Conservation (phyloP, 1,284 basidiomycete genomes). For the Thecaphora frezii region DNA sequence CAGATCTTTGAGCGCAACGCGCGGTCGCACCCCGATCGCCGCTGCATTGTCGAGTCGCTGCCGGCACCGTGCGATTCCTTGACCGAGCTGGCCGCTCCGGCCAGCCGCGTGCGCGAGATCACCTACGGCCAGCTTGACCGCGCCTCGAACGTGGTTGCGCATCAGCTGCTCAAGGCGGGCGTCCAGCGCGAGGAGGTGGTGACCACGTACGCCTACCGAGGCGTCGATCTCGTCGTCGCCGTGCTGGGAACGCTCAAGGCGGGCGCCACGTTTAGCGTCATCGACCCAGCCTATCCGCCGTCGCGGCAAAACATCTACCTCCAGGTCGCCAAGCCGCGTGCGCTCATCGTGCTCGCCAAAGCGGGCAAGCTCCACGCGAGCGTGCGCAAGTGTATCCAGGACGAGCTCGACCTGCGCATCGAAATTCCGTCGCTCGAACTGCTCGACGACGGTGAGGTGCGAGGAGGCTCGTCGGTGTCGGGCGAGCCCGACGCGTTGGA, state of each 20-base stretch:
- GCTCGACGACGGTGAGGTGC: constrained; percentile 64
- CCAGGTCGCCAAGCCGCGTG: constrained; percentile 89
- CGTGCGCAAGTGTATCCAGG: constrained; percentile 81
- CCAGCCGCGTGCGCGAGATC: constrained; percentile 66
- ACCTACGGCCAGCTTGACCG: constrained; percentile 80
- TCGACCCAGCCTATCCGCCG: constrained; percentile 96
- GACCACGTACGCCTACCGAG: constrained; percentile 97
- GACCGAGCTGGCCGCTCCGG: constrained; percentile 70
- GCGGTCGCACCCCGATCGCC: constrained; percentile 44
- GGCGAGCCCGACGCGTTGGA: constrained; percentile 62
- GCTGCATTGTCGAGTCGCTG: constrained; percentile 65
- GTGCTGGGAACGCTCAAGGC: constrained; percentile 96
- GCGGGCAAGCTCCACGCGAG: constrained; percentile 80
- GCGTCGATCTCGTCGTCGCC: constrained; percentile 93
- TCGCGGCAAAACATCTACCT: constrained; percentile 94
- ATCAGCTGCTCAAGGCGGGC: constrained; percentile 82
- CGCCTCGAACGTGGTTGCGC: constrained; percentile 86
- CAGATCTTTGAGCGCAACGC: constrained; percentile 64
- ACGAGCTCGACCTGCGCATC: constrained; percentile 79
- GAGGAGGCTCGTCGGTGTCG: constrained; percentile 66
- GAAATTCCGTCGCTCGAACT: constrained; percentile 89
- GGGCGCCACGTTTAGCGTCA: constrained; percentile 95
- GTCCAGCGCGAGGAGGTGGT: constrained; percentile 93
- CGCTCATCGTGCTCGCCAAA: constrained; percentile 84
- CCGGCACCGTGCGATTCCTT: constrained; percentile 28